Conservation (phyloP, 2,329 filamentous ascomycete genomes). For the Calonectria hawksworthii region DNA sequence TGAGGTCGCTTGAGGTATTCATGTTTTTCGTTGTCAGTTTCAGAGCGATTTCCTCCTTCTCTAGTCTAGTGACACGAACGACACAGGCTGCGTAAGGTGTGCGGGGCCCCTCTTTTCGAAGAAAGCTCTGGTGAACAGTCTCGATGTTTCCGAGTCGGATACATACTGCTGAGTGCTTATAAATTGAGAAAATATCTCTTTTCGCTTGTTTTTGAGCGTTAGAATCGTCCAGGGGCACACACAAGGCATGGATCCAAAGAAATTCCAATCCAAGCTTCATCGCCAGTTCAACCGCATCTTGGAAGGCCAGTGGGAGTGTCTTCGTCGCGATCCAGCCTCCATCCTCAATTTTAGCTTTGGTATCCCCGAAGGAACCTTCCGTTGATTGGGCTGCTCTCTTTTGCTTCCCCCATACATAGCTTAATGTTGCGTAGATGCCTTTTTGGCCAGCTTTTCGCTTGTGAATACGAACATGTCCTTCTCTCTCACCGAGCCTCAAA, state of each 20-base stretch:
- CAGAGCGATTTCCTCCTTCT: neutral
- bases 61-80: neutral
- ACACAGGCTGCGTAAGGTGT: neutral
- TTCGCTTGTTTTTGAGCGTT: neutral
- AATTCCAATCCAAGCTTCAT: neutral
- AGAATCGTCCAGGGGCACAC: neutral
- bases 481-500: neutral
- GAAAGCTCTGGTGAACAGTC: neutral
- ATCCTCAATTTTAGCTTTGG: neutral
- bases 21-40: neutral
- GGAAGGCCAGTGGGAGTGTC: neutral
- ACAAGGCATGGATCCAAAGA: constrained; percentile 1
- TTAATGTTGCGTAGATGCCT: neutral
- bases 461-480: neutral
- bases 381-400: neutral
- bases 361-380: neutral
- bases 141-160: neutral
- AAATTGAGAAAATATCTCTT: neutral
- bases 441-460: neutral
- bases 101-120: neutral
- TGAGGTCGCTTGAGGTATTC: neutral
- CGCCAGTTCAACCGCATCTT: neutral
- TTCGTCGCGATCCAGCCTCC: neutral
- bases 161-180: neutral
- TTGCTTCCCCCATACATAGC: neutral